Conservation (phyloP, 495 filamentous ascomycete genomes). For the Collariella sp. region DNA sequence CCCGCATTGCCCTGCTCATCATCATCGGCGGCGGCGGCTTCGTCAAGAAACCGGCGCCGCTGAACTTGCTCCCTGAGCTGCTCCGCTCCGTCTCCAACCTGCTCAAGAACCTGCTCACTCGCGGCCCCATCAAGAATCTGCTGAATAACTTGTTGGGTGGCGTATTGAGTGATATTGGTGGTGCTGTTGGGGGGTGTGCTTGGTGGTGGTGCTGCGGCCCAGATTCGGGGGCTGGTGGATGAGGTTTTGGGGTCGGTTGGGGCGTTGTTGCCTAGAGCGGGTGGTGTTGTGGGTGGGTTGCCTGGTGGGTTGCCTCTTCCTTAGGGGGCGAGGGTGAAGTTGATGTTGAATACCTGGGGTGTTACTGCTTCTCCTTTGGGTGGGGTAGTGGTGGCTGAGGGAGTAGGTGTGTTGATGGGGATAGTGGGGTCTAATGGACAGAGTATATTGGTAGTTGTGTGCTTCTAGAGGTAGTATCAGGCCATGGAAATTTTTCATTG, state of each 20-base stretch:
- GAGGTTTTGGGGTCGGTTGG: neutral
- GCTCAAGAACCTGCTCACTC: slow-evolving; percentile 3
- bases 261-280: neutral
- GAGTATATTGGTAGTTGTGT: too few species aligned
- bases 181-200: neutral
- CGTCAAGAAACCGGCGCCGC: neutral
- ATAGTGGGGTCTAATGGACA: too few species aligned
- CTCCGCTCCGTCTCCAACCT: neutral
- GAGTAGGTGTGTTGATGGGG: too few species aligned
- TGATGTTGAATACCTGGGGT: too few species aligned
- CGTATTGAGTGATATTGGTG: neutral
- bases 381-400: too few species aligned
- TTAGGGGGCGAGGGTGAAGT: too few species aligned
- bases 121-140: neutral
- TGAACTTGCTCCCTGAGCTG: neutral
- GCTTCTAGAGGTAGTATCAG: too few species aligned
- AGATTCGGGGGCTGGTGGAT: neutral
- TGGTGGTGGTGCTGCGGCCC: neutral
- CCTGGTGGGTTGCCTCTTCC: too few species aligned
- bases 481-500: too few species aligned
- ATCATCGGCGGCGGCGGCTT: neutral
- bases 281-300: neutral
- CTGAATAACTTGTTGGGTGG: neutral
- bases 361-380: too few species aligned
- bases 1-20: slow-evolving; percentile 1